Percentiles rank a stretch among this genome's conserved stretches.
Conservation (phyloP, 345 rosid genomes). For the Eucalyptus regnans region DNA sequence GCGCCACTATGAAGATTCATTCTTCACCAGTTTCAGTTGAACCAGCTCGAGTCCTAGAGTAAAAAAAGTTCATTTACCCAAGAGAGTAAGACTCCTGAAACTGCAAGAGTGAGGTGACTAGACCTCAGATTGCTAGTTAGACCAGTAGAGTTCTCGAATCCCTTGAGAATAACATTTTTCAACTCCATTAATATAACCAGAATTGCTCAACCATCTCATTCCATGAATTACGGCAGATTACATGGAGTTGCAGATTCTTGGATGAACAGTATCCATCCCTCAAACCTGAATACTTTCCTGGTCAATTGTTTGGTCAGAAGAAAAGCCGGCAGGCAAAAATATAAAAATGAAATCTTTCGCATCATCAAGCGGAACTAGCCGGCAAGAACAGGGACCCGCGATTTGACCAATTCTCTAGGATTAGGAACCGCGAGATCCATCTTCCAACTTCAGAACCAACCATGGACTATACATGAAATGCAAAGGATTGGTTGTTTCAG, state of each 20-base stretch:
- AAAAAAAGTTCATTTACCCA: not conserved
- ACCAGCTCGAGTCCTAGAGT: not conserved
- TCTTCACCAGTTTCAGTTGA: not conserved
- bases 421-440: not conserved
- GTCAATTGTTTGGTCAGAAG: not conserved
- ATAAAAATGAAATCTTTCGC: not conserved
- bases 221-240: not conserved
- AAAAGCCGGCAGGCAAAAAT: not conserved
- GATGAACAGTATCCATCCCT: not conserved
- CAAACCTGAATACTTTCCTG: not conserved
- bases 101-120: not conserved
- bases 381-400: not conserved
- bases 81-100: not conserved
- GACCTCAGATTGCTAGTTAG: not conserved
- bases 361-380: not conserved
- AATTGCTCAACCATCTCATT: not conserved
- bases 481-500: not conserved
- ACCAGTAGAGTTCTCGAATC: not conserved
- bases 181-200: not conserved
- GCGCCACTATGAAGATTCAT: not conserved
- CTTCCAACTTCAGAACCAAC: not conserved
- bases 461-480: not conserved
- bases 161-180: not conserved
- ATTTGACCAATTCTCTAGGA: not conserved
- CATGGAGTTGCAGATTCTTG: not conserved